Conservation (phyloP, 139 green algal species). For the Picochlorum sp. region DNA sequence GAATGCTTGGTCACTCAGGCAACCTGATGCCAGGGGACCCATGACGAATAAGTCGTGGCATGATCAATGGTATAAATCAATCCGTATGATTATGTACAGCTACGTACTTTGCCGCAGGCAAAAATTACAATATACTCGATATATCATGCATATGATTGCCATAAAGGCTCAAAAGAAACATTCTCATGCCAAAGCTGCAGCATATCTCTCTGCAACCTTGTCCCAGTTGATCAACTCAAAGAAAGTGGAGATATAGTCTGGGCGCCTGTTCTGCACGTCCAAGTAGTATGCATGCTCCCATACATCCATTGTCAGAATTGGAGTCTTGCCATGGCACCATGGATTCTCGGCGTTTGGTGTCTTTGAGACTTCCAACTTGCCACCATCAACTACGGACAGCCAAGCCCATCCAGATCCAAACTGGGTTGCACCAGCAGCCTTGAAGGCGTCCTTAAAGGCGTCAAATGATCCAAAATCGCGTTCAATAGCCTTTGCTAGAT, state of each 20-base stretch:
- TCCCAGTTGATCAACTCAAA: slow-evolving; percentile 17
- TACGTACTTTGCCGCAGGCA: too few species aligned
- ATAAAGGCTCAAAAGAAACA: too few species aligned
- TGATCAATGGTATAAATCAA: too few species aligned
- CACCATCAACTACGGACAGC: slow-evolving; percentile 58
- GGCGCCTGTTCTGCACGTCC: slow-evolving; percentile 27
- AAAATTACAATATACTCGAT: too few species aligned
- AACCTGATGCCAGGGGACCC: too few species aligned
- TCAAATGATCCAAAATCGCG: slow-evolving; percentile 80
- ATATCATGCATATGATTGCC: too few species aligned
- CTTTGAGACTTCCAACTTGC: slow-evolving; percentile 83
- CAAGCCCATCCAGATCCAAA: slow-evolving; percentile 94
- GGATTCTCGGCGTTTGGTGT: slow-evolving; percentile 88
- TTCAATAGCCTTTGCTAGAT: slow-evolving; percentile 68
- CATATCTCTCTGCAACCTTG: slow-evolving; percentile 13
- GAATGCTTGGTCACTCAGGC: too few species aligned
- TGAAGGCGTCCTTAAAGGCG: slow-evolving; percentile 81
- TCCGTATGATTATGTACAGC: too few species aligned
- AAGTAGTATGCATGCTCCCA: slow-evolving; percentile 85
- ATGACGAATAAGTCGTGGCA: too few species aligned
- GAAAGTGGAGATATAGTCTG: slow-evolving; percentile 12
- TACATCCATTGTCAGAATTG: slow-evolving; percentile 88
- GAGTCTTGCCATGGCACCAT: slow-evolving; percentile 53
- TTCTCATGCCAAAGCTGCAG: not conserved
- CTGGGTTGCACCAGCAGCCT: slow-evolving; percentile 64